Evolutionary conservation across 2,329 filamentous ascomycete species (phyloP), one percentile per base, ranked within the genome.

Genomic region (Clarireedia hainanense): DNA sequence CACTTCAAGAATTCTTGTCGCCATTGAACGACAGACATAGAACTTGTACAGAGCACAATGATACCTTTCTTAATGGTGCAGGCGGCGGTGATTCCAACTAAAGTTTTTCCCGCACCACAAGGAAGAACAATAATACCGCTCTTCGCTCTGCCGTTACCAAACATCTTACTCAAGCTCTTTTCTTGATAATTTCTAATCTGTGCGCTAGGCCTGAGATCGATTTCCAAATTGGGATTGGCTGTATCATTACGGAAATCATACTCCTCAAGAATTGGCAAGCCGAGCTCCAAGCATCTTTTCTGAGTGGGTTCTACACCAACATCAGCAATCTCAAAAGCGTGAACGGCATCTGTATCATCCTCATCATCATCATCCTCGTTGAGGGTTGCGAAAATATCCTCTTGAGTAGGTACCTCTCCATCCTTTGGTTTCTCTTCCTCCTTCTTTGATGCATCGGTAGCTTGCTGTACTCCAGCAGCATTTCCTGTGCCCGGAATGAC

Each of bases 11-110:
- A 99, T 68, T 99, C 94, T 58, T 94, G 86, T 58, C 91, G 80
- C 94, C 94, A 99, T 71, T 99, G 94, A 20, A 95, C 87, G 5
- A 95, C 94, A 6, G 91, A 96, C 92, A 99, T 99, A 53, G 90
- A 92, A 68, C 90, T 96, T 2, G 94, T 99, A 74, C 91, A 96
- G 20, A 99, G 83, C 6, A 99, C 90, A 56, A 99, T 92, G 23
- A 91, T 85, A 10, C 91, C 91, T 74, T 97, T 99, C 71, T 95
- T 95, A 72, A 99, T 92, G 4, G 94, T 97, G 72, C 94, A 97
- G 20, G 91, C 94, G 43, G 94, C 94, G 20, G 94, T 97, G 64
- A 99, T 96, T n/a, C 94, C 94, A 15, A 99, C 94, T 42, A 99
- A 75, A 1, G 94, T 99, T 76, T 99, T 99, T 58, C 94, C 94